Percentiles rank a stretch among this genome's conserved stretches.
phyloP scores from a whole-genome alignment of 1,284 basidiomycete species.

The Pholiota adiposa region DNA sequence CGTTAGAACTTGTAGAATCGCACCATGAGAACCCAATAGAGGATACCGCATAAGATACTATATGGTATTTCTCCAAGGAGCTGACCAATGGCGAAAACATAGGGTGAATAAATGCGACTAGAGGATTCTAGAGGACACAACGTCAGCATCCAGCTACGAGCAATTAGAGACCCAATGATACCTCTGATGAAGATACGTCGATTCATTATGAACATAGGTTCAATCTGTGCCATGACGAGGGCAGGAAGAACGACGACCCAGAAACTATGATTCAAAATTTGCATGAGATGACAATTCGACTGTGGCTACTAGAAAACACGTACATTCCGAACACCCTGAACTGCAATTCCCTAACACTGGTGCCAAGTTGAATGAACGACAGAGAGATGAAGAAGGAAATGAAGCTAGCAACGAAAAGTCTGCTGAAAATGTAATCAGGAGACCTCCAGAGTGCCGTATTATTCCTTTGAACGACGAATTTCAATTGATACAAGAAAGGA shows the following conservation, averaged over 20 bases:
- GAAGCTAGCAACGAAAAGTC: constrained; percentile 78
- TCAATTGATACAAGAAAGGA: constrained; percentile 79
- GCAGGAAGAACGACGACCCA: constrained; percentile 76
- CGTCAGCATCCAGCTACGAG: not conserved
- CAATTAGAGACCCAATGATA: constrained; percentile 9
- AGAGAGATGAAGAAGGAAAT: constrained; percentile 84
- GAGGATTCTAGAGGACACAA: constrained; percentile 54
- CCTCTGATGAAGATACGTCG: constrained; percentile 75
- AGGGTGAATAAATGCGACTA: constrained; percentile 78
- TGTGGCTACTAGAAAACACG: constrained; percentile 27
- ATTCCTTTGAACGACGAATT: constrained; percentile 75
- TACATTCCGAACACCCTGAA: constrained; percentile 84
- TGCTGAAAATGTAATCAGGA: constrained; percentile 82
- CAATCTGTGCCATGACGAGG: constrained; percentile 80
- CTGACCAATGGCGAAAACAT: constrained; percentile 85
- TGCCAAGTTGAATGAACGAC: constrained; percentile 79
- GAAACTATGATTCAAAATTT: constrained; percentile 54
- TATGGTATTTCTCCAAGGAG: constrained; percentile 85
- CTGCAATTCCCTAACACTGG: constrained; percentile 73
- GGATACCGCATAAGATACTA: constrained; percentile 70
- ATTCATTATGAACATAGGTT: constrained; percentile 87
- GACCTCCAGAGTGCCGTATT: constrained; percentile 82
- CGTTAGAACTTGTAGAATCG: constrained; percentile 11
- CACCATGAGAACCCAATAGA: constrained; percentile 82
- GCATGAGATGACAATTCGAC: constrained; percentile 1